phyloP scores from a whole-genome alignment of 129 eudicot species.

The Glebionis coronaria region DNA sequence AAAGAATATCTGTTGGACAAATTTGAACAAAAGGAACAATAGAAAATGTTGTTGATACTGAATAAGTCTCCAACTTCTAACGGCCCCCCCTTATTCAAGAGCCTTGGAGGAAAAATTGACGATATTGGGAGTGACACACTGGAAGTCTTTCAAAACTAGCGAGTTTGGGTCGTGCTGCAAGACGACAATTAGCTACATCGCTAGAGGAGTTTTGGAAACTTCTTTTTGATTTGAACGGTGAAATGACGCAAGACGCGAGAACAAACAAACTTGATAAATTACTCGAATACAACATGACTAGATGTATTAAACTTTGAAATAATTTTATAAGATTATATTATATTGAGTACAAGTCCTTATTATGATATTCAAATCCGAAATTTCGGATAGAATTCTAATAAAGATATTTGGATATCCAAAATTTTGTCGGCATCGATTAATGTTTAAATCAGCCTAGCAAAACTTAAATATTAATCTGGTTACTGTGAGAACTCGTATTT shows the following conservation, averaged over 20 bases:
- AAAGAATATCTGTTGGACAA: conserved; percentile 35
- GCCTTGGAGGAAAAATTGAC: conserved; percentile 70
- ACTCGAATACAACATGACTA: too few species aligned
- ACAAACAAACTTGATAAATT: conserved; percentile 61
- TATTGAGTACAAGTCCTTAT: too few species aligned
- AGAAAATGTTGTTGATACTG: conserved; percentile 34
- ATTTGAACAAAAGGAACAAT: conserved; percentile 51
- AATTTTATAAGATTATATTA: too few species aligned
- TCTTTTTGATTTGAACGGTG: conserved; percentile 87
- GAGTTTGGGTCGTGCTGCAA: conserved; percentile 88
- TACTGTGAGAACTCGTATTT: too few species aligned
- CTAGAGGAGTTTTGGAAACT: conserved; percentile 96
- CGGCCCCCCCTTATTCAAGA: conserved; percentile 69
- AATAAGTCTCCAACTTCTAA: conserved; percentile 50
- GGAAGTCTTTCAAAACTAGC: conserved; percentile 87
- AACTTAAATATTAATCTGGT: too few species aligned
- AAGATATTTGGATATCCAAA: too few species aligned
- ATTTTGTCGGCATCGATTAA: too few species aligned
- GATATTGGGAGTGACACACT: conserved; percentile 65
- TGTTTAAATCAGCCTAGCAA: too few species aligned
- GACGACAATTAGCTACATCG: conserved; percentile 69
- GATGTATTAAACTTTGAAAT: too few species aligned
- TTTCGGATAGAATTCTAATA: too few species aligned
- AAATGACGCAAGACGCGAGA: conserved; percentile 62
- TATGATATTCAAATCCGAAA: too few species aligned